These are phyloP conservation scores for Aspergillus niger DNA, from an alignment of 2,329 filamentous ascomycete genomes.

Conservation along the genomic window DNA sequence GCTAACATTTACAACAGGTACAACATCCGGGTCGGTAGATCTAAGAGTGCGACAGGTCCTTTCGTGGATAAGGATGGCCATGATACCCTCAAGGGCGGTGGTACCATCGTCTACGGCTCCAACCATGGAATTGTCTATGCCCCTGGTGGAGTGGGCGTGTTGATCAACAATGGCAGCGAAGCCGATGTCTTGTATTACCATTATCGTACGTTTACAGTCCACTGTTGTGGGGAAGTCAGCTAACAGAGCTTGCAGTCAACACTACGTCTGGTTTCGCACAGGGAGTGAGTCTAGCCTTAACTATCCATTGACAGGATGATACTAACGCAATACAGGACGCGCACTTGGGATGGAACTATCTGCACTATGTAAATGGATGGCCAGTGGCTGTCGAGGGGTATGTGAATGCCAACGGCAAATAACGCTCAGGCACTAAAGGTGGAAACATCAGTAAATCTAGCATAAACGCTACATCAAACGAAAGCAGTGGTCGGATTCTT, in stretches of 20 bases:
- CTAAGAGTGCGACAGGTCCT: conserved; percentile 34
- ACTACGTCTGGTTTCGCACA: conserved; percentile 33
- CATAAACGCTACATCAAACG: background rate
- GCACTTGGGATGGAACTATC: conserved; percentile 40
- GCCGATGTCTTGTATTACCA: conserved; percentile 45
- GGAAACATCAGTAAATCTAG: conserved; percentile 5
- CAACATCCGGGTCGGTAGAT: conserved; percentile 41
- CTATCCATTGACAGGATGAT: background rate
- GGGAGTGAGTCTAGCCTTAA: conserved; percentile 22
- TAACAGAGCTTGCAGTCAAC: conserved; percentile 28
- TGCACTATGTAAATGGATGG: conserved; percentile 43
- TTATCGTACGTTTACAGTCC: conserved; percentile 30
- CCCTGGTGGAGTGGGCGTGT: conserved; percentile 40
- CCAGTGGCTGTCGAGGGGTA: conserved; percentile 28
- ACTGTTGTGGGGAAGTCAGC: background rate
- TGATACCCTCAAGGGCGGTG: conserved; percentile 35
- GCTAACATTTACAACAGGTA: conserved; percentile 25
- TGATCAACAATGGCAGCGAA: conserved; percentile 26
- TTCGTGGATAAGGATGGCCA: conserved; percentile 36
- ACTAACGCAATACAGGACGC: conserved; percentile 31
- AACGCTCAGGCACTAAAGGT: background rate
- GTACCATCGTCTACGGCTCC: conserved; percentile 39
- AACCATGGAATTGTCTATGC: conserved; percentile 44
- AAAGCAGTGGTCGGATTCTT: conserved; percentile 8
- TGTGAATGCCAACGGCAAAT: background rate